Conservation (phyloP, 257 asterid genomes). For the Lycium barbarum region DNA sequence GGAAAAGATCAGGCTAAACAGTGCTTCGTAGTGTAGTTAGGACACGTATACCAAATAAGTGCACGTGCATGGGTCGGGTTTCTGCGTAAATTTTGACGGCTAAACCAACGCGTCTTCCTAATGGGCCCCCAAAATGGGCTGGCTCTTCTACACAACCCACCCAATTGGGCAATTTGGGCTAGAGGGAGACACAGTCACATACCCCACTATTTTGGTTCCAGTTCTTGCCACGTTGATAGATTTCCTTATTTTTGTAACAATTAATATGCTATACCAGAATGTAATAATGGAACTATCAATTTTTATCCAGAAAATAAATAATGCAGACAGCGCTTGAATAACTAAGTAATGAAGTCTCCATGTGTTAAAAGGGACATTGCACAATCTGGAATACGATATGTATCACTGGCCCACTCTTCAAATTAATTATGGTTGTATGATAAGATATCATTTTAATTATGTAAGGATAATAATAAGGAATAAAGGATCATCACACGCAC, state of each 20-base stretch:
- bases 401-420: no score
- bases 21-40: constrained; percentile 23
- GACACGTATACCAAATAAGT: not conserved
- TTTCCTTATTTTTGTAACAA: constrained; percentile 7
- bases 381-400: no score
- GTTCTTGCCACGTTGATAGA: not conserved
- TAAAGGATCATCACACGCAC: no score
- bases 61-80: constrained; percentile 4
- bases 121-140: not conserved
- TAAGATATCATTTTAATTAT: no score
- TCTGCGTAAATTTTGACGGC: constrained; percentile 15
- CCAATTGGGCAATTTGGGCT: not conserved
- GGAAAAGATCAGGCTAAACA: not conserved
- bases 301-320: not conserved
- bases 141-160: not conserved
- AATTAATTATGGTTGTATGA: no score
- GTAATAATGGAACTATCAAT: not conserved
- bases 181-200: not conserved
- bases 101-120: not conserved
- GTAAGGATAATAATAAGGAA: no score
- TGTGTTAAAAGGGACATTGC: not conserved
- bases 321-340: not conserved
- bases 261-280: not conserved
- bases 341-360: not conserved
- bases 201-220: not conserved